phyloP scores from a whole-genome alignment of 148 eudicot species.

The Rhododendron williamsianum region DNA sequence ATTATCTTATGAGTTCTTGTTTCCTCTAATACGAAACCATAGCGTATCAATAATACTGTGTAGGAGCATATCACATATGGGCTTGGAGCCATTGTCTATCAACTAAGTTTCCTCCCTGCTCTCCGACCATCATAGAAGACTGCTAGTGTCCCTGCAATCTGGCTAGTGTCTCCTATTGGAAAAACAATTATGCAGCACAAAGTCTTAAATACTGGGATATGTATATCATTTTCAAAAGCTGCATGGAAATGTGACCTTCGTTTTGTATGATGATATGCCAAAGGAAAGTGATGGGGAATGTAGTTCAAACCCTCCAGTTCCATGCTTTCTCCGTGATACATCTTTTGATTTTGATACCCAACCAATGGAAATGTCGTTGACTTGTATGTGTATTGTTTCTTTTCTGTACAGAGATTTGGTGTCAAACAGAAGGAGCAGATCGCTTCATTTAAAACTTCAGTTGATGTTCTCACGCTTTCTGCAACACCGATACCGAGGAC shows the following conservation, averaged over 20 bases:
- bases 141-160: not conserved
- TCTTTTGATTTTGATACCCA: slow-evolving; percentile 9
- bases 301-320: not conserved
- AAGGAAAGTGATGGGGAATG: not conserved
- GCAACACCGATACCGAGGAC: slow-evolving; percentile 99
- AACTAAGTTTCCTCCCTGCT: not conserved
- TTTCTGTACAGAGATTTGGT: slow-evolving; percentile 77
- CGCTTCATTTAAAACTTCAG: slow-evolving; percentile 92
- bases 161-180: not conserved
- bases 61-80: not conserved
- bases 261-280: not conserved
- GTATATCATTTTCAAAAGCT: not conserved
- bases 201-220: not conserved
- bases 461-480: slow-evolving; percentile 95
- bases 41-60: not conserved
- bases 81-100: not conserved
- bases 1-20: not conserved
- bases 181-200: not conserved
- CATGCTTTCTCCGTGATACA: not conserved
- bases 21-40: not conserved
- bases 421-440: slow-evolving; percentile 98
- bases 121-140: not conserved
- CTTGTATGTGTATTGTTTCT: slow-evolving; percentile 8
- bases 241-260: not conserved
- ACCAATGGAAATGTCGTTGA: not conserved